Base-by-base conservation (phyloP, 192 early-diverging fungal species). In the Gigaspora rosea region DNA sequence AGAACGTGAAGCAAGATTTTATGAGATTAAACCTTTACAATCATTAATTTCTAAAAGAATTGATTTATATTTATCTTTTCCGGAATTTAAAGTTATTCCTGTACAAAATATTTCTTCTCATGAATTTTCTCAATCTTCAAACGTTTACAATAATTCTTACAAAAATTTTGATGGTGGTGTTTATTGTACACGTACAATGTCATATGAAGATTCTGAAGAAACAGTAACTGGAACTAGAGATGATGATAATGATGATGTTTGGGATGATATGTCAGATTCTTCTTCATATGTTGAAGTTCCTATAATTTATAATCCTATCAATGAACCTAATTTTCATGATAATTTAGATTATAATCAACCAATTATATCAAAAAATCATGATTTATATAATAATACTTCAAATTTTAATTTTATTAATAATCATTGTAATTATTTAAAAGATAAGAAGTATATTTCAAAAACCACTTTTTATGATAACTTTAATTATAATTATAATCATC, bases 251-350 rank as follows among this genome's bases (percentile, higher is more conserved):
- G 2, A 56, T 56, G 52, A 56, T 56, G 52, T 18, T 56, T 18
- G 18, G 18, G 64, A 66, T 41, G 12, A 66, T 47, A 20, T 46
- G 16, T 66, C 64, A 3, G 13, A 12, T 41, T 27, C 46, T 50
- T 69, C 67, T 13, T 69, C 66, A 50, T 68, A 18, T 16, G 67
- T 20, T n/a, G 48, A 48, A 69, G 67, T 69, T 50, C 67, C 67
- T 13, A 69, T 69, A 18, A 69, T 69, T 69, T 69, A 69, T 27
- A 69, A 69, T 50, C 67, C 67, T 22, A 61, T 8, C 59, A 61
- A 27, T 61, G n/a, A 61, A 61, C 0, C 20, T 61, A 20, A 27
- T 18, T 12, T 18, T 56, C 18, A 18, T 52, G 51, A 4, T 15
- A 52, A 52, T 15, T 15, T 52, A 52, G 1, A 27, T 27, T 27